Evolutionary conservation across 139 green algal genomes (phyloP).

Genomic region (Marvania coccoides): DNA sequence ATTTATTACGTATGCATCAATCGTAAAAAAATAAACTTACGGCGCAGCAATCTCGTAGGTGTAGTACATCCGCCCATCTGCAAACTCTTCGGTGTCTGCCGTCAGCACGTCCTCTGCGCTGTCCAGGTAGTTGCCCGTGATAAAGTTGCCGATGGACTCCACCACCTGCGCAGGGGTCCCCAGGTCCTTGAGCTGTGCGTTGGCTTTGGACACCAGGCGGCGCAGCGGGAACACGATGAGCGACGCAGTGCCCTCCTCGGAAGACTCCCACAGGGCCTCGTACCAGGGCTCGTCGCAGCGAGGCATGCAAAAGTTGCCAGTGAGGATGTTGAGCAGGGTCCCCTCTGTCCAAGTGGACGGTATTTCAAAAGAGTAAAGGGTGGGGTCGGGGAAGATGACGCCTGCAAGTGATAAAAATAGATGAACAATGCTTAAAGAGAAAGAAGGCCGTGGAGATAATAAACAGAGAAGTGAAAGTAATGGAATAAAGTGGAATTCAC

Average conservation of each 20-base stretch:
- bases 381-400: slow-evolving; percentile 12
- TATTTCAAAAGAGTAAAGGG: slow-evolving; percentile 16
- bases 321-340: slow-evolving; percentile 37
- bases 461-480: too few relatives aligned
- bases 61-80: slow-evolving; percentile 35
- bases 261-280: slow-evolving; percentile 53
- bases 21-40: neutral
- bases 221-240: slow-evolving; percentile 66
- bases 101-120: slow-evolving; percentile 18
- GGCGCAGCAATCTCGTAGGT: slow-evolving; percentile 20
- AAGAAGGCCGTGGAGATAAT: too few relatives aligned
- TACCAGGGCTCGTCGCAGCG: slow-evolving; percentile 64
- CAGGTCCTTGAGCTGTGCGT: slow-evolving; percentile 54
- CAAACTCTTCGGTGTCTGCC: neutral
- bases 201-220: slow-evolving; percentile 54
- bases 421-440: too few relatives aligned
- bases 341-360: slow-evolving; percentile 14
- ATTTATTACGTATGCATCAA: neutral
- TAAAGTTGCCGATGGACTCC: slow-evolving; percentile 59
- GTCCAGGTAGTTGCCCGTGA: slow-evolving; percentile 52
- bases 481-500: too few relatives aligned
- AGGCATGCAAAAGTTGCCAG: slow-evolving; percentile 67
- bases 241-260: slow-evolving; percentile 41
- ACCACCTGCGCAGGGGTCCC: slow-evolving; percentile 45
- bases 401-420: too few relatives aligned